Evolutionary conservation across 1,284 basidiomycete genomes (phyloP), one percentile per base, ranked within the genome.

Genomic region (Leucoagaricus sp.): DNA sequence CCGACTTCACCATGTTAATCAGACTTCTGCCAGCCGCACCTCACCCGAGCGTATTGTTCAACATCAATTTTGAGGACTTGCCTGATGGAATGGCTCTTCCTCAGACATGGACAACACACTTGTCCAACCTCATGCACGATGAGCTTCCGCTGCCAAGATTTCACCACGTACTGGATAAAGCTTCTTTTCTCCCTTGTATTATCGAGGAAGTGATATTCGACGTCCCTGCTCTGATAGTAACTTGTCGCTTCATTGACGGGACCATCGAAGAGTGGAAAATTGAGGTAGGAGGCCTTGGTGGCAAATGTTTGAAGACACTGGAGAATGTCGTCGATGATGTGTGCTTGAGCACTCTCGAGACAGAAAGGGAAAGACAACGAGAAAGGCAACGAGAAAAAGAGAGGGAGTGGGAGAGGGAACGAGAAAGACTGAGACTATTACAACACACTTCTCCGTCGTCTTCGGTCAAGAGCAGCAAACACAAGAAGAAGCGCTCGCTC

Each of bases 31-130:
- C 61, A 10, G 48, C 50, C n/a, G 38, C 61, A 9, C 59, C 61
- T 31, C 45, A 60, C 40, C 61, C 59, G 7, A 55, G 57, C 45
- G 61, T 62, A 21, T 48, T 62, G 26, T 62, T 62, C 34, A 59
- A 57, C n/a, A 57, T 62, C n/a, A 52, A 46, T n/a, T 62, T 62
- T 26, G 47, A 58, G 13, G 59, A 62, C 41, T 33, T 58, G 21
- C 61, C 59, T n/a, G 55, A 51, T 46, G 55, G 55, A 21, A 10
- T 57, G 17, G 7, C 33, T 44, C 44, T 57, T 23, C 55, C 55
- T 9, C 28, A 13, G 28, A 40, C 42, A 19, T 57, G 55, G 55
- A 51, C 55, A 13, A 33, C 33, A 1, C 33, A 45, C 23, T 34
- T 57, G 5, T 57, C 55, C 25, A 57, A 57, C 31, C 49, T 57